Conservation (phyloP, 768 basidiomycete species). For the Suillus weaverae region DNA sequence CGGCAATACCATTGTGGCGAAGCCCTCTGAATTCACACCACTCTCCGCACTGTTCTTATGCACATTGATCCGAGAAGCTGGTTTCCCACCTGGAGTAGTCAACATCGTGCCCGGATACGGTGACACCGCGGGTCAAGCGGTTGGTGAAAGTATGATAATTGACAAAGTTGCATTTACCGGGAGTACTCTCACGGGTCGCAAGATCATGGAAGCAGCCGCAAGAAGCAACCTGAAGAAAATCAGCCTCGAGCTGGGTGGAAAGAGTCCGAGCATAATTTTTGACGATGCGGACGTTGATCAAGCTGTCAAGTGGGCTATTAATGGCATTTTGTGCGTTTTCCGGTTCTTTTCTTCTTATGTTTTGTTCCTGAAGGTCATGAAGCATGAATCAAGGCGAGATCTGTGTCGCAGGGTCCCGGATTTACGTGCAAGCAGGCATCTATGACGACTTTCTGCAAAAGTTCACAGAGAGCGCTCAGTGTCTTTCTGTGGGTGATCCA, state of each 20-base stretch:
- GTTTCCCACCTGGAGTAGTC: constrained; percentile 76
- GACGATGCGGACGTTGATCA: constrained; percentile 47
- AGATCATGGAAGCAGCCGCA: constrained; percentile 77
- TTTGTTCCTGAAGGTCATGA: constrained; percentile 4
- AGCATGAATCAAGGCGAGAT: constrained; percentile 77
- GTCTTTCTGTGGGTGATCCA: constrained; percentile 71
- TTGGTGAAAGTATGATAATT: constrained; percentile 62
- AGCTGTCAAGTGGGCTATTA: constrained; percentile 68
- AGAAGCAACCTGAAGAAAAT: constrained; percentile 81
- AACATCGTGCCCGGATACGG: constrained; percentile 80
- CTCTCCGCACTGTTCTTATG: constrained; percentile 55
- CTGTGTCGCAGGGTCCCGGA: constrained; percentile 80
- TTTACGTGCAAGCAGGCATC: constrained; percentile 76
- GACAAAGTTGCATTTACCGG: constrained; percentile 87
- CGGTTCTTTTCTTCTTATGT: not conserved
- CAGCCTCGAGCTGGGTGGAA: constrained; percentile 58
- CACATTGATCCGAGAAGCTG: constrained; percentile 62
- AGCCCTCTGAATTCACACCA: constrained; percentile 81
- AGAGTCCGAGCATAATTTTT: constrained; percentile 50
- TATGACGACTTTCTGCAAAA: constrained; percentile 73
- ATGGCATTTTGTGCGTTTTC: constrained; percentile 68
- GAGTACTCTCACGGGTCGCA: constrained; percentile 75
- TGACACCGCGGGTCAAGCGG: constrained; percentile 66
- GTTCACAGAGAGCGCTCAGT: constrained; percentile 55
- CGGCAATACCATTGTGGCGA: constrained; percentile 77